Evolutionary conservation across 2,329 filamentous ascomycete species (phyloP).

Genomic region (Trematosphaeria pertusa): DNA sequence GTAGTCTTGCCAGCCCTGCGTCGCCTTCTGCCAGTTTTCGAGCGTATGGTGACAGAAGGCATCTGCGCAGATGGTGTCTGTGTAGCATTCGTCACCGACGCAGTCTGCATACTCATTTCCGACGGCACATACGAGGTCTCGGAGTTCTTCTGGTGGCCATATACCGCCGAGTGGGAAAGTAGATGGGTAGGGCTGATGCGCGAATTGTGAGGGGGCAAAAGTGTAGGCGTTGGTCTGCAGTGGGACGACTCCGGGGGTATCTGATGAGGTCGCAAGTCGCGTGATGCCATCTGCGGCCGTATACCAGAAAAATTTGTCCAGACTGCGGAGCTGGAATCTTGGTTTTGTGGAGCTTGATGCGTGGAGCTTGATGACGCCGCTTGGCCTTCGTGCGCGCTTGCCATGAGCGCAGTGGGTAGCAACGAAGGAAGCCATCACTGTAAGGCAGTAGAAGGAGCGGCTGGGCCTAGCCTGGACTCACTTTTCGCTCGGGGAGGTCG

Average conservation of each 20-base stretch:
- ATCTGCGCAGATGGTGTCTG: conserved; percentile 7
- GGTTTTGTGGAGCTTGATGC: conserved; percentile 4
- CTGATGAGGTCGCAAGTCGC: conserved; percentile 5
- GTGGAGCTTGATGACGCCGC: conserved; percentile 10
- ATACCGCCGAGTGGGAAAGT: conserved; percentile 8
- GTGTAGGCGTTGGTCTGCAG: conserved; percentile 18
- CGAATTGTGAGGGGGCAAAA: conserved; percentile 16
- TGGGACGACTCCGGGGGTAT: conserved; percentile 1
- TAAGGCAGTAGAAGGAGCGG: no score
- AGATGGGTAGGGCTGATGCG: conserved; percentile 4
- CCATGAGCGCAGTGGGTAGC: not conserved
- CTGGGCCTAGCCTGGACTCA: no score
- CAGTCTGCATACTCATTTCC: conserved; percentile 11
- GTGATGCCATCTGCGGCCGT: conserved; percentile 4
- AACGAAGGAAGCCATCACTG: not conserved
- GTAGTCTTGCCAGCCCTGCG: conserved; percentile 14
- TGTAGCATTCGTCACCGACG: conserved; percentile 21
- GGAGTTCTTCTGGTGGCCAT: conserved; percentile 18
- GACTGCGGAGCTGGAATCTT: conserved; percentile 2
- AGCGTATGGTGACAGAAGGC: conserved; percentile 19
- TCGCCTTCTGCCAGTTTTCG: conserved; percentile 10
- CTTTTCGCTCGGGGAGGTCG: no score
- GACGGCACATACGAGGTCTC: conserved; percentile 11
- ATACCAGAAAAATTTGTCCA: conserved; percentile 18
- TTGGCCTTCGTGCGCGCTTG: conserved; percentile 1